phyloP scores from a whole-genome alignment of 2,329 filamentous ascomycete genomes.

The Verticillium albo-atrum region DNA sequence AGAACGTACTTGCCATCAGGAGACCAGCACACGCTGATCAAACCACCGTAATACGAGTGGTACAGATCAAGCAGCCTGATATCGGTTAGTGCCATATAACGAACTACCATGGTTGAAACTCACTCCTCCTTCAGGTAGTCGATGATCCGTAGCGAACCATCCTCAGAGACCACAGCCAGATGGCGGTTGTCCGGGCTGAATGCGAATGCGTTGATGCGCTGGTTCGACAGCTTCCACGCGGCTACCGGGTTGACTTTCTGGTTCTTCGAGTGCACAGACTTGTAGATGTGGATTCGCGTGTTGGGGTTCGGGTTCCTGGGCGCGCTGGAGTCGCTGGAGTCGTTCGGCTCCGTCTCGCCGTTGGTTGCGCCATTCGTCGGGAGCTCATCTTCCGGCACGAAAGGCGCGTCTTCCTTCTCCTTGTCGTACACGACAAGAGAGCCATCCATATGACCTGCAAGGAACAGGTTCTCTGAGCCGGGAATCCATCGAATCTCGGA shows the following conservation, averaged over 20 bases:
- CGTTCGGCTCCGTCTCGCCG: conserved; percentile 24
- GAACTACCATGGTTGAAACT: conserved; percentile 21
- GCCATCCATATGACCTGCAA: conserved; percentile 90
- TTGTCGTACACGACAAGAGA: conserved; percentile 94
- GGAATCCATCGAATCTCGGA: conserved; percentile 91
- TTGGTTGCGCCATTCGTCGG: conserved; percentile 26
- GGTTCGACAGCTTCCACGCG: conserved; percentile 87
- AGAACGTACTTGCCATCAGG: conserved; percentile 94
- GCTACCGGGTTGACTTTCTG: conserved; percentile 92
- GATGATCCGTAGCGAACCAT: conserved; percentile 83
- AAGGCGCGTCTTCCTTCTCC: conserved; percentile 84
- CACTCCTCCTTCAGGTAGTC: conserved; percentile 90
- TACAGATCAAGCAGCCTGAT: conserved; percentile 78
- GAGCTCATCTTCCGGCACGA: conserved; percentile 63
- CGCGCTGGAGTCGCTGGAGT: conserved; percentile 20
- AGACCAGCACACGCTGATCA: conserved; percentile 95
- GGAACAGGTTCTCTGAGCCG: conserved; percentile 86
- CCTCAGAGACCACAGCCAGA: conserved; percentile 85
- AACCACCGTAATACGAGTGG: conserved; percentile 86
- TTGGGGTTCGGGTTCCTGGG: conserved; percentile 17
- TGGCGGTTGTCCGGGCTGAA: conserved; percentile 89
- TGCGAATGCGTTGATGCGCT: conserved; percentile 83
- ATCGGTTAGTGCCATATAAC: background rate
- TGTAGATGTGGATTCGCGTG: conserved; percentile 66
- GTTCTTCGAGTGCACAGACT: conserved; percentile 90